A percentile compares a stretch with the other conserved stretches of the same genome.
Conservation (phyloP, 75 land plant species). For the Cupressus sempervirens region DNA sequence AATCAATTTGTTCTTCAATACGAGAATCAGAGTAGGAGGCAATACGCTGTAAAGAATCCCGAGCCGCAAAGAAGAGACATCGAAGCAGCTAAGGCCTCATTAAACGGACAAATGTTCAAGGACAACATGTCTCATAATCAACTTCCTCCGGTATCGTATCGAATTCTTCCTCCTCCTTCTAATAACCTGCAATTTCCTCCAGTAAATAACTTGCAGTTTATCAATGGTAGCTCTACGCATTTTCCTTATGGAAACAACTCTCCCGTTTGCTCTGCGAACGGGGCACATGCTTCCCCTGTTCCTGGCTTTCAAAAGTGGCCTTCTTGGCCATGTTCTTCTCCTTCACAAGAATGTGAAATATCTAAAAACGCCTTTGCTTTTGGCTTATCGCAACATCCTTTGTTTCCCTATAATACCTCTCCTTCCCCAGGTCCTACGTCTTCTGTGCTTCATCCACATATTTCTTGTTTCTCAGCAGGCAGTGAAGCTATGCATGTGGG, state of each 20-base stretch:
- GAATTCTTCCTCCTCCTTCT: too few species aligned
- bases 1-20: too few species aligned
- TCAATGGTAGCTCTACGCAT: background rate
- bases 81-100: too few species aligned
- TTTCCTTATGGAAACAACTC: background rate
- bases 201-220: background rate
- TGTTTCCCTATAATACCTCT: background rate
- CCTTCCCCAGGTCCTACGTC: background rate
- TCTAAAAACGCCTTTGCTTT: too few species aligned
- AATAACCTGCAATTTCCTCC: background rate
- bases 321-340: background rate
- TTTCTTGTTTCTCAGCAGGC: background rate
- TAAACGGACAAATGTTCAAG: too few species aligned
- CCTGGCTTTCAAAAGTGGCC: background rate
- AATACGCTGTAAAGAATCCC: too few species aligned
- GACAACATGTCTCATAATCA: too few species aligned
- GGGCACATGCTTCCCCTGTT: background rate
- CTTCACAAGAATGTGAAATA: background rate
- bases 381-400: too few species aligned
- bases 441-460: too few species aligned
- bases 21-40: too few species aligned
- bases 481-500: background rate
- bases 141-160: too few species aligned
- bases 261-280: background rate
- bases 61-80: too few species aligned